Conservation (phyloP, 2,329 filamentous ascomycete species). For the Colletotrichum simmondsii region DNA sequence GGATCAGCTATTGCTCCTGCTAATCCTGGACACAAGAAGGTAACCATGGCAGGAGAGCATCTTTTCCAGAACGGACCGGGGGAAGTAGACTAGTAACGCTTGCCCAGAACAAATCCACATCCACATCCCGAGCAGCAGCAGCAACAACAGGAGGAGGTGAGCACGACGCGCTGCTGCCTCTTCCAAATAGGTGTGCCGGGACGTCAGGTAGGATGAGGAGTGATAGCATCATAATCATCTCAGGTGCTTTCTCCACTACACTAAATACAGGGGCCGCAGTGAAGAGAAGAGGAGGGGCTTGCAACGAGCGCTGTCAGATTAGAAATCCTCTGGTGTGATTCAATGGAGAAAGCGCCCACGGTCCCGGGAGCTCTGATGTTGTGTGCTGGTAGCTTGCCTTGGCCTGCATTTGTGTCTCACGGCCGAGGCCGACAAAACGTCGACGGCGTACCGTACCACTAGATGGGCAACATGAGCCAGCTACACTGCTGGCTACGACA, state of each 20-base stretch:
- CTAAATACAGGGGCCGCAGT: background rate
- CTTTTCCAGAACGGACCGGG: background rate
- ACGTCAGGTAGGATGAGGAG: background rate
- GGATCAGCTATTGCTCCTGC: constrained; percentile 1
- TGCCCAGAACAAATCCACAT: constrained; percentile 20
- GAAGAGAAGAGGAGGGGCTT: background rate
- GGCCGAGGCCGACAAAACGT: constrained; percentile 1
- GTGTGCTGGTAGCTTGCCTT: constrained; percentile 16
- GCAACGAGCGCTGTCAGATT: constrained; percentile 3
- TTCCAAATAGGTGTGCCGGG: background rate
- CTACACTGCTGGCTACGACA: background rate
- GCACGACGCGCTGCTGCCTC: background rate
- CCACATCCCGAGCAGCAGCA: constrained; percentile 5
- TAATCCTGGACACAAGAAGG: background rate
- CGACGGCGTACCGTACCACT: background rate
- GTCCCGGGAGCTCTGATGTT: constrained; percentile 20
- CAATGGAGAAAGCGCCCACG: constrained; percentile 10
- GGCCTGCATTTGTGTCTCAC: constrained; percentile 27
- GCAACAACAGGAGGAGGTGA: background rate
- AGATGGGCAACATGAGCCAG: background rate
- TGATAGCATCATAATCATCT: constrained; percentile 19
- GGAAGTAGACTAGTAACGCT: background rate
- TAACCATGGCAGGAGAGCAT: constrained; percentile 9
- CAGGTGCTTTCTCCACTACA: background rate
- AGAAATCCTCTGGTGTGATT: constrained; percentile 20